Conservation (phyloP, 805 yeast genomes). For the Torulaspora maleeae region DNA sequence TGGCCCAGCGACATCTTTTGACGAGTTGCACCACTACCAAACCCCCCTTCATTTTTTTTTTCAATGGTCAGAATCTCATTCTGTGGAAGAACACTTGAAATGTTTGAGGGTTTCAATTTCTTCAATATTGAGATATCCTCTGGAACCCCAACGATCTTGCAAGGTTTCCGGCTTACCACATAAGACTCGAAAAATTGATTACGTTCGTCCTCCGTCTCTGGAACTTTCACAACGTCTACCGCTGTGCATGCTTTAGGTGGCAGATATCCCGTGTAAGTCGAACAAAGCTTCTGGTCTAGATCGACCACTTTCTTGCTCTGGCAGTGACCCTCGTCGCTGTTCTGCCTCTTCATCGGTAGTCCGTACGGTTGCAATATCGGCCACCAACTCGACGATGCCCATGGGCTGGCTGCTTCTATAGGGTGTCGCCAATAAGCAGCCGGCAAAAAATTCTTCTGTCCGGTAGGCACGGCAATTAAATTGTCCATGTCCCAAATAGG, state of each 20-base stretch:
- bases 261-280: constrained; percentile 19
- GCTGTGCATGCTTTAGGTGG: constrained; percentile 9
- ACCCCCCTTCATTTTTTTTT: constrained; percentile 54
- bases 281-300: constrained; percentile 11
- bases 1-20: constrained; percentile 47
- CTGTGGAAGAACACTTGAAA: constrained; percentile 39
- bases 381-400: neutral
- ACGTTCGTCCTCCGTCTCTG: constrained; percentile 19
- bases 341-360: neutral
- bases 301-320: neutral
- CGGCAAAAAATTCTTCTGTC: neutral
- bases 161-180: constrained; percentile 46
- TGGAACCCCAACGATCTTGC: constrained; percentile 41
- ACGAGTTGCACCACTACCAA: constrained; percentile 60
- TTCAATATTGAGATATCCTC: constrained; percentile 34
- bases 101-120: constrained; percentile 34
- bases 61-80: constrained; percentile 50
- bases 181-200: constrained; percentile 38
- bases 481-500: neutral
- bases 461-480: neutral
- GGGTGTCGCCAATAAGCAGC: neutral
- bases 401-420: neutral
- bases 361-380: neutral
- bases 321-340: neutral
- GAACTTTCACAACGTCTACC: constrained; percentile 22